Percentiles rank a stretch among this genome's conserved stretches.
Evolutionary conservation across 345 rosid species (phyloP).

Genomic region (Dovyalis caffra): DNA sequence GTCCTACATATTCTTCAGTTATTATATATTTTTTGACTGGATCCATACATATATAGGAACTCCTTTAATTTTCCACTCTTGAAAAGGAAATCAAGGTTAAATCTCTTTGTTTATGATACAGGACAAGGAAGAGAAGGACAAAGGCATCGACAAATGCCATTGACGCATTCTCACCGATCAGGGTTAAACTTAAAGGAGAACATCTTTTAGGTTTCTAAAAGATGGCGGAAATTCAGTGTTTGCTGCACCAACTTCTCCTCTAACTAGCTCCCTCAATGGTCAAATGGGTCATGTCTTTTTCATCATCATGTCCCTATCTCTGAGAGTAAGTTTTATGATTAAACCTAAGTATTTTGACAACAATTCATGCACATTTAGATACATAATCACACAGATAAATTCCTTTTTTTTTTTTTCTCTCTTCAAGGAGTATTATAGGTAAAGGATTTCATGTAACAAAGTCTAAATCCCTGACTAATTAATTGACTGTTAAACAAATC

Average conservation of each 20-base stretch:
- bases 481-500: too few relatives aligned
- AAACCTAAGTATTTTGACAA: background rate
- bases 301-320: constrained; percentile 16
- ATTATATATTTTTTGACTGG: background rate
- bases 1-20: background rate
- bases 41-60: too few relatives aligned
- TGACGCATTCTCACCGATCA: constrained; percentile 4
- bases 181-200: constrained; percentile 11
- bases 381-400: too few relatives aligned
- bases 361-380: too few relatives aligned
- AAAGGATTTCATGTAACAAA: too few relatives aligned
- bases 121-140: constrained; percentile 29
- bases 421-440: too few relatives aligned
- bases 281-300: constrained; percentile 28
- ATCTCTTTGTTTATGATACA: background rate
- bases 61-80: background rate
- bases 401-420: too few relatives aligned
- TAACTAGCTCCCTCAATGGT: constrained; percentile 38
- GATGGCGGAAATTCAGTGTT: constrained; percentile 31
- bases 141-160: constrained; percentile 20
- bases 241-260: constrained; percentile 52
- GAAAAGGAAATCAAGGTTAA: background rate
- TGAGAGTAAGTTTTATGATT: background rate
- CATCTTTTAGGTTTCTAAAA: constrained; percentile 16
- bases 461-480: too few relatives aligned